phyloP scores from a whole-genome alignment of 2,329 filamentous ascomycete genomes.

The Diaporthe citri region DNA sequence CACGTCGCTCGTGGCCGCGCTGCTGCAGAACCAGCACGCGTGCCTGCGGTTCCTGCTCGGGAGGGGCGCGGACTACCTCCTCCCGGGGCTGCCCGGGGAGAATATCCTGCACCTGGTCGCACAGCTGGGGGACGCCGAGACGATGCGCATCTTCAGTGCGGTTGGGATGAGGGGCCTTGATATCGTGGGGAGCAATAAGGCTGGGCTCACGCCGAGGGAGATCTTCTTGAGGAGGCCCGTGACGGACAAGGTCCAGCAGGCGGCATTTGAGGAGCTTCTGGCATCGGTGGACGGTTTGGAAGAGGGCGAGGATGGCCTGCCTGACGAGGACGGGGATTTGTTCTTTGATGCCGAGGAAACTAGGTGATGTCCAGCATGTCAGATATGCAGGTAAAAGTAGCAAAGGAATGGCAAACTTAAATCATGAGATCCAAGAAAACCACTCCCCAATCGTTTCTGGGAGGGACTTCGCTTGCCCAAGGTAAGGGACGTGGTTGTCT shows the following conservation, averaged over 20 bases:
- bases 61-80: background rate
- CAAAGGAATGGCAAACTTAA: background rate
- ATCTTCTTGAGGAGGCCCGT: slow-evolving; percentile 1
- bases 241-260: background rate
- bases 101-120: slow-evolving; percentile 9
- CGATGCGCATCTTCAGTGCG: background rate
- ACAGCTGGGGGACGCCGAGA: slow-evolving; percentile 1
- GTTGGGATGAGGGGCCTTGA: background rate
- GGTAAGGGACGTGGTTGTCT: too few relatives aligned
- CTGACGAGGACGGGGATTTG: background rate
- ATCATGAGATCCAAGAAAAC: too few relatives aligned
- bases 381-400: background rate
- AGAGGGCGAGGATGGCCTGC: background rate
- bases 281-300: background rate
- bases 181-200: background rate
- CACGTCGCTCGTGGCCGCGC: slow-evolving; percentile 1
- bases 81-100: background rate
- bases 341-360: slow-evolving; percentile 14
- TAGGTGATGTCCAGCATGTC: background rate
- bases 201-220: slow-evolving; percentile 2
- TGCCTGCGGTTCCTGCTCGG: slow-evolving; percentile 12
- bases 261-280: background rate
- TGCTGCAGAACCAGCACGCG: slow-evolving; percentile 18
- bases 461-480: too few relatives aligned
- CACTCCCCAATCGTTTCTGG: too few relatives aligned